Evolutionary conservation across 2,329 filamentous ascomycete genomes (phyloP).

Genomic region (Neofusicoccum sp.): DNA sequence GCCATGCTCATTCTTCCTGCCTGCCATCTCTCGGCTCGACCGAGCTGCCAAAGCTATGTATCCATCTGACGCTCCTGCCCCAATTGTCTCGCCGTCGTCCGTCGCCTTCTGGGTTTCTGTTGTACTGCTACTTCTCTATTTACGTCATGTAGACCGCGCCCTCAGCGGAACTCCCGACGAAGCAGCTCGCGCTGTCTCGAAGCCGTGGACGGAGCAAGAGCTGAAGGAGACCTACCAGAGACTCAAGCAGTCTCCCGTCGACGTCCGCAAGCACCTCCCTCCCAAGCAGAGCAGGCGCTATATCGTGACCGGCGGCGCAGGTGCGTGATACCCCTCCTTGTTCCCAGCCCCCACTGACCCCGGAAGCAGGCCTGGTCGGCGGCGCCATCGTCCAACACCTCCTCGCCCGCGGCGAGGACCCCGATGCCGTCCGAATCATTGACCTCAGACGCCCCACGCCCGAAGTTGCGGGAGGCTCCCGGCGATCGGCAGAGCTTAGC

Average conservation of each 20-base stretch:
- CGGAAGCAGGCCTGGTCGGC: constrained; percentile 51
- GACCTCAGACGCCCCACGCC: constrained; percentile 44
- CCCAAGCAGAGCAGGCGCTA: constrained; percentile 40
- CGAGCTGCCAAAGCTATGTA: background rate
- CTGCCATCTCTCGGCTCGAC: background rate
- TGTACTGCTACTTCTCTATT: constrained; percentile 17
- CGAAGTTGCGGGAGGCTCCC: constrained; percentile 40
- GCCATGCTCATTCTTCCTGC: background rate
- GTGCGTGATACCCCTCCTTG: constrained; percentile 16
- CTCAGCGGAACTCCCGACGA: constrained; percentile 20
- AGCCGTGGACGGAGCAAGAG: constrained; percentile 31
- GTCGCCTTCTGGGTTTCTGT: background rate
- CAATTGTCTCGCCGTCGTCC: background rate
- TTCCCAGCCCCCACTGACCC: background rate
- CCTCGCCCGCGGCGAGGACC: constrained; percentile 51
- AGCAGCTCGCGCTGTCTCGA: constrained; percentile 12
- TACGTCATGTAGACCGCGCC: constrained; percentile 20
- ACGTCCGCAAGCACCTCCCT: constrained; percentile 36
- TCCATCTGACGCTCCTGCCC: background rate
- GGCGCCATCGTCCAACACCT: constrained; percentile 56
- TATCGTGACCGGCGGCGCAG: constrained; percentile 40
- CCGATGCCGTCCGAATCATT: constrained; percentile 53
- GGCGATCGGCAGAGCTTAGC: constrained; percentile 36
- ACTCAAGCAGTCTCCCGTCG: constrained; percentile 28
- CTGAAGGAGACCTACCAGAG: constrained; percentile 33